Evolutionary conservation across 768 basidiomycete species (phyloP), one percentile per base, ranked within the genome.

Genomic region (Saitozyma sp.): DNA sequence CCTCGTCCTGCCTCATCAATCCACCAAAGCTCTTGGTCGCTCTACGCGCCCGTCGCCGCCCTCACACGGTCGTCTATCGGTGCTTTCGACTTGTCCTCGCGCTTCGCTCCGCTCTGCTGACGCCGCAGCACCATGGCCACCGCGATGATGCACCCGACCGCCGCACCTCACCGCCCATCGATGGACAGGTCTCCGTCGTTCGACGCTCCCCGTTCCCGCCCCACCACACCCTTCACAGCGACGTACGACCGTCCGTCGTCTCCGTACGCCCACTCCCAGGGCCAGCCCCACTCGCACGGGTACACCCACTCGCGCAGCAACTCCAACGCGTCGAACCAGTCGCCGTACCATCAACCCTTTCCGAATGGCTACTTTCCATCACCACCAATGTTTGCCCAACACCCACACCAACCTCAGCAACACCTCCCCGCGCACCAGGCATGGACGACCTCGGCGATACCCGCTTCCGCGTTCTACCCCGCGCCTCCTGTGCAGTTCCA

Each of bases 151-250:
- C 29, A 29, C 6, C 69, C 70, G 38, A 65, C 65, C 63, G 46
- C 56, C 37, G 48, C 68, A 16, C 56, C 68, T n/a, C 62, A 66
- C 54, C 71, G 74, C 38, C 69, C 74, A 8, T 70, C 71, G 16
- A 73, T 71, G 74, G 74, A 73, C 59, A 54, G 70, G 40, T 39
- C 69, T 17, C 56, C 69, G 17, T 76, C 74, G 11, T 73, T 72
- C 59, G 74, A 76, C 45, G 67, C 66, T 53, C 62, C 68, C 38
- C 65, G 71, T 48, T 46, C 68, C 10, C 55, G 64, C 17, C 70
- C 71, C n/a, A 59, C 63, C 8, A 56, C 68, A 16, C 61, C 68
- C 16, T 69, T 69, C 50, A 39, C 61, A 11, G 60, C 67, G 8
- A 55, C 59, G 8, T 69, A 66, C 55, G 64, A 70, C 43, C 57